Conservation (phyloP, 805 yeast genomes). For the Metschnikowia reukaufii region DNA sequence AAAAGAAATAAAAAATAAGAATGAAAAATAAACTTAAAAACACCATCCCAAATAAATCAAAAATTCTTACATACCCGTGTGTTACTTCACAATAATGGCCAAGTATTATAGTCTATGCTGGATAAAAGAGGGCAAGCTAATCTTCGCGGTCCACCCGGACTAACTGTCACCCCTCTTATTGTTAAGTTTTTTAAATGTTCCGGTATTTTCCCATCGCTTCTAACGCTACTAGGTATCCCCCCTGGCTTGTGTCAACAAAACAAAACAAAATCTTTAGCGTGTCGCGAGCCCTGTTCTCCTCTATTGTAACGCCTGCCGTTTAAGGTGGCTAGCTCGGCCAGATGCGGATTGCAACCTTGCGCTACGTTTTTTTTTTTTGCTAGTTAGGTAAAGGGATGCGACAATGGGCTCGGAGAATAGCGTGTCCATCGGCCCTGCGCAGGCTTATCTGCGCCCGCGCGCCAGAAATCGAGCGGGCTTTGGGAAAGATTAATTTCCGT, state of each 20-base stretch:
- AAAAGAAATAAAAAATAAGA: neutral
- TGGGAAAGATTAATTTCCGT: neutral
- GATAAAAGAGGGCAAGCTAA: too few relatives aligned
- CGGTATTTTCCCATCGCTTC: neutral
- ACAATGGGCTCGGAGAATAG: neutral
- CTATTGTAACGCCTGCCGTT: neutral
- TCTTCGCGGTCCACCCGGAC: neutral
- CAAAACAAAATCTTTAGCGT: too few relatives aligned
- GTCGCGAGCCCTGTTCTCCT: neutral
- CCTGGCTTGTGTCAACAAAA: neutral
- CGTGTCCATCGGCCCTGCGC: neutral
- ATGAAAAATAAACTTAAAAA: too few relatives aligned
- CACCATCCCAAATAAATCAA: too few relatives aligned
- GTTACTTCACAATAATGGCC: too few relatives aligned
- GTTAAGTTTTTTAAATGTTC: neutral
- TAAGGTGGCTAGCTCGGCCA: neutral
- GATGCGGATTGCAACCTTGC: neutral
- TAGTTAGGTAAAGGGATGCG: conserved; percentile 3
- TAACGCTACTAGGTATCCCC: neutral
- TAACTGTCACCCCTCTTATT: neutral
- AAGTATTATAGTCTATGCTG: too few relatives aligned
- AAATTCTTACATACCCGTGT: too few relatives aligned
- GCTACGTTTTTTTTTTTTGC: neutral
- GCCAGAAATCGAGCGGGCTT: neutral
- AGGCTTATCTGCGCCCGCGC: neutral